Evolutionary conservation across 2,329 filamentous ascomycete genomes (phyloP).

Genomic region (Teratosphaeria zuluensis): DNA sequence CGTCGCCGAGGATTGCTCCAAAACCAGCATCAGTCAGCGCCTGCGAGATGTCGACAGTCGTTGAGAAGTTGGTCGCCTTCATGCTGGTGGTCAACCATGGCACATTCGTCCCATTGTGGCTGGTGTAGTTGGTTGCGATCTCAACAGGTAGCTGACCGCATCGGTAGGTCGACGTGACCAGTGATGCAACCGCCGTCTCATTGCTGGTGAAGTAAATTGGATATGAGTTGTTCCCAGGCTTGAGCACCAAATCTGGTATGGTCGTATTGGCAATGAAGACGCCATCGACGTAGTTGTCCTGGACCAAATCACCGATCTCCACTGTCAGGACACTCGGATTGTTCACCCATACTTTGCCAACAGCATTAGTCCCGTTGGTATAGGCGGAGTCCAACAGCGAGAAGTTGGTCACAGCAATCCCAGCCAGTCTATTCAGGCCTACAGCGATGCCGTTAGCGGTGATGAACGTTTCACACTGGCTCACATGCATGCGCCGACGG

Average conservation of each 20-base stretch:
- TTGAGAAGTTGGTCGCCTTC: not conserved
- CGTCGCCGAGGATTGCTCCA: not conserved
- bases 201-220: conserved; percentile 46
- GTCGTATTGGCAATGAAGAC: conserved; percentile 45
- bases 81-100: not conserved
- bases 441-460: not conserved
- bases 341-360: conserved; percentile 49
- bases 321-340: conserved; percentile 57
- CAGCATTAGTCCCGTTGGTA: conserved; percentile 49
- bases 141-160: conserved; percentile 40
- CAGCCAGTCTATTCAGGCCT: conserved; percentile 51
- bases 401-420: conserved; percentile 44
- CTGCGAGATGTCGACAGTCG: not conserved
- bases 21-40: conserved; percentile 1
- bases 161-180: conserved; percentile 34
- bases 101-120: not conserved
- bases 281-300: conserved; percentile 48
- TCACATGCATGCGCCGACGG: not conserved
- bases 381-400: conserved; percentile 26
- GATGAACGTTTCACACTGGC: not conserved
- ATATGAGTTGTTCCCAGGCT: conserved; percentile 49
- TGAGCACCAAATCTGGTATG: conserved; percentile 49
- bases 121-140: not conserved
- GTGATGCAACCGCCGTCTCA: conserved; percentile 39
- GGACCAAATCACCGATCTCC: conserved; percentile 56